Evolutionary conservation across 305 asterid genomes (phyloP), one percentile per base, ranked within the genome.

Genomic region (Rubia balearica): DNA sequence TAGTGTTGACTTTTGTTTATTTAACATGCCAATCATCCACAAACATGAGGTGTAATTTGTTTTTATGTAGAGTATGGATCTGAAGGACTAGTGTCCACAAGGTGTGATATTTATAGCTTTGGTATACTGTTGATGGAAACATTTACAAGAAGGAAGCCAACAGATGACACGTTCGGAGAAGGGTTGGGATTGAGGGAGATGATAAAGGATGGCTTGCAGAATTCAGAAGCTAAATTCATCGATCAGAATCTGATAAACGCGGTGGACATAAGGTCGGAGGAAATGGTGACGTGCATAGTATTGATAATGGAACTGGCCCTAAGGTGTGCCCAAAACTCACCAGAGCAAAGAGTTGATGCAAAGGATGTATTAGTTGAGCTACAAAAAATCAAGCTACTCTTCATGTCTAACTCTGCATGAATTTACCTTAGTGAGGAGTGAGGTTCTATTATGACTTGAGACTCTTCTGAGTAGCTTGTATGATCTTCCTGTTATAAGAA

Each of bases 111-210:
- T 1, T 70, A 70, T 56, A 22, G 56, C 67, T 70, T 68, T 27
- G 77, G 84, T 16, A 71, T 80, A 51, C n/a, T 80, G 53, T 40
- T 77, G 70, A 80, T 83, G 81, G 81, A 77, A 67, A 61, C 43
- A 61, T 61, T 61, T 61, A 24, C 65, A 61, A 27, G 65, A 12
- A 61, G 8, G 19, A 61, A 75, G 68, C 82, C 86, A 1, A 76
- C 76, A 8, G 78, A 79, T 67, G 82, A 75, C 4, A 60, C 74
- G 77, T 61, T 61, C 10, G 16, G 12, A 10, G 65, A 61, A 27
- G 65, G 38, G 3, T 61, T 42, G 65, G 42, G 65, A 61, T 12
- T 61, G 42, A 61, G 33, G 21, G 42, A 61, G 7, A 19, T 45
- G 69, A 3, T 41, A 7, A 65, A 1, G 14, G 69, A n/a, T 41